phyloP scores from a whole-genome alignment of 208 protist genomes.

The Leishmania gerbilli region DNA sequence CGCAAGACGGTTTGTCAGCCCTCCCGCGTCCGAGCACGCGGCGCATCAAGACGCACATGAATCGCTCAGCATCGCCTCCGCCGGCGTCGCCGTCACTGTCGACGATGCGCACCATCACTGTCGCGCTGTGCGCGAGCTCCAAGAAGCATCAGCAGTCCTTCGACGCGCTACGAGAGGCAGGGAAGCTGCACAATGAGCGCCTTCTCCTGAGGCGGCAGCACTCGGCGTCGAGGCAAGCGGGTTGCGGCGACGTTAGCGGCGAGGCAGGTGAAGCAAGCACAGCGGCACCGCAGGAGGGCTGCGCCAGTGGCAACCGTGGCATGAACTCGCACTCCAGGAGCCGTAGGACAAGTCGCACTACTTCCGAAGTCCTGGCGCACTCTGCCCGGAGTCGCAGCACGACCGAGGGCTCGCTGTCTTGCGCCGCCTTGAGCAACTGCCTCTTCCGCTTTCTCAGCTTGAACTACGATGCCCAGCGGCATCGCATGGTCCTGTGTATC shows the following conservation, averaged over 20 bases:
- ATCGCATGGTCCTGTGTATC: constrained; percentile 41
- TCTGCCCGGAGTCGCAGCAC: not conserved
- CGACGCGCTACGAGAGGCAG: constrained; percentile 43
- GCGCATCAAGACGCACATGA: not conserved
- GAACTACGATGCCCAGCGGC: constrained; percentile 45
- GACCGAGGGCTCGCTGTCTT: not conserved
- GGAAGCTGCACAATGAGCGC: constrained; percentile 36
- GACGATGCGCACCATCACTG: constrained; percentile 26
- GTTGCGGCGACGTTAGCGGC: not conserved
- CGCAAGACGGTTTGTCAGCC: not conserved
- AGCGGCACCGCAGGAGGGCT: not conserved
- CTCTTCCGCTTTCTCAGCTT: constrained; percentile 58
- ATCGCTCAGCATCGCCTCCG: constrained; percentile 1
- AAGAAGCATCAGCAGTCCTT: constrained; percentile 85
- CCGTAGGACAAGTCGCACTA: not conserved
- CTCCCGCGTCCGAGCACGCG: not conserved
- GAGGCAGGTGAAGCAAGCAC: not conserved
- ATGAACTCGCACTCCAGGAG: not conserved
- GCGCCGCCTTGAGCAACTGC: not conserved
- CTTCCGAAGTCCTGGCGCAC: not conserved
- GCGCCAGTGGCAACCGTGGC: not conserved
- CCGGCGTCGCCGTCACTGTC: not conserved
- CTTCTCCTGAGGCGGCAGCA: constrained; percentile 9
- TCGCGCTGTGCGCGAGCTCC: constrained; percentile 68
- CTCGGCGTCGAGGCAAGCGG: not conserved